Conservation (phyloP, 148 eudicot genomes). For the Vaccinium myrtillus region DNA sequence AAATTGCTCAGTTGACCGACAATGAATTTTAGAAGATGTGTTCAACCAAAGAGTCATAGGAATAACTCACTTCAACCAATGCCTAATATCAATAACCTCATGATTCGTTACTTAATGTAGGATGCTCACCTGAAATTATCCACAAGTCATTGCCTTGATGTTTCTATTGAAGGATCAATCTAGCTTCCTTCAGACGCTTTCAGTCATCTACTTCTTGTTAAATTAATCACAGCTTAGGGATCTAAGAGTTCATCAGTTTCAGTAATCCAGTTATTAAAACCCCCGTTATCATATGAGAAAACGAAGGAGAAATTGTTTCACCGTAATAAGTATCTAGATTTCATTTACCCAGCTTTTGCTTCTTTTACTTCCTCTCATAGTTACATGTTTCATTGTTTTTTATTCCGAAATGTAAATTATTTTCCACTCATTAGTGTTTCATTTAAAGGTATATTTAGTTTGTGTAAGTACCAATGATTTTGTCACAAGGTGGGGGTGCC, state of each 20-base stretch:
- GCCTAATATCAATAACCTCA: not conserved
- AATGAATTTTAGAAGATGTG: not conserved
- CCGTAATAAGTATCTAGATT: not conserved
- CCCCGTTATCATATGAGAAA: not conserved
- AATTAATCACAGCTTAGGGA: slow-evolving; percentile 5
- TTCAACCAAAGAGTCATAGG: not conserved
- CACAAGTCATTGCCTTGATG: too few relatives aligned
- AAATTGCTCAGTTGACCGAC: not conserved
- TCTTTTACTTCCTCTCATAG: not conserved
- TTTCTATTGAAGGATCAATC: not conserved
- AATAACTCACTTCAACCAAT: not conserved
- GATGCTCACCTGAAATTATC: not conserved
- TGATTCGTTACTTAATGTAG: not conserved
- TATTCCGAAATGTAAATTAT: not conserved
- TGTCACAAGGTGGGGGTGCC: not conserved
- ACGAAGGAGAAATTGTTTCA: too few relatives aligned
- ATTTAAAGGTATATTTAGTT: not conserved
- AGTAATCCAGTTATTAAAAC: not conserved
- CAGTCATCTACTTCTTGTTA: not conserved
- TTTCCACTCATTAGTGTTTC: not conserved
- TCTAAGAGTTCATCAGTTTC: not conserved
- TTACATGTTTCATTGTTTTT: not conserved
- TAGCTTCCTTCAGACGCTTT: not conserved
- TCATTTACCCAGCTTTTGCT: not conserved
- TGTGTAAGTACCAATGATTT: not conserved